Evolutionary conservation across 2,329 filamentous ascomycete genomes (phyloP), one percentile per base, ranked within the genome.

Genomic region (Diplodia intermedia): DNA sequence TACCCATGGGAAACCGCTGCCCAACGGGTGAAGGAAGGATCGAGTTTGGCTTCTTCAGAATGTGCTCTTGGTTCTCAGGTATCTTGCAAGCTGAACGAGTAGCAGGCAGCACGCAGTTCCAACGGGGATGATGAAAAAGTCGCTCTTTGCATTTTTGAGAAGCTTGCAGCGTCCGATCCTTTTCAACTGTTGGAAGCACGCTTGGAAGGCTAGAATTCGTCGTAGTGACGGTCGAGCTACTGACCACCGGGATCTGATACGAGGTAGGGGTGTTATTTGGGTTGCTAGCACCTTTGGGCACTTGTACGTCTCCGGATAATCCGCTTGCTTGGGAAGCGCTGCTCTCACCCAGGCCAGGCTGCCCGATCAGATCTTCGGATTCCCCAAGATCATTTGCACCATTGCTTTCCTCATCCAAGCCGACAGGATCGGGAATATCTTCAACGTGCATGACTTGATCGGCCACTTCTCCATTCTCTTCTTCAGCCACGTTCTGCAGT

Each of bases 191-290:
- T 9, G 43, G 60, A 1, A 53, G 2, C 18, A 63, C 31, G 43
- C n/a, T 63, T 9, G 60, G 43, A 12, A 63, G 9, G 20, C 60
- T 63, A 12, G 60, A 63, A 11, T 63, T 38, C 4, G 60, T 38
- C 9, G 60, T 63, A 2, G 60, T n/a, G 4, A 52, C 47, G 18
- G 43, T 52, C 4, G 47, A 63, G 31, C 43, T 63, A 49, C 60
- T 63, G 11, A 8, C 12, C 14, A 52, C n/a, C 1, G 47, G 60
- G 23, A 63, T 7, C 50, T 63, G 60, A 31, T 65, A 54, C 29
- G 62, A 65, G 4, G 62, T 65, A 4, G 62, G 62, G 5, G 50
- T 50, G 11, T 53, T 29, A 23, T 47, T 47, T n/a, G 18, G 18
- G 43, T 20, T 9, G 43, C 8, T 14, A 47, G 43, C 18, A n/a